Evolutionary conservation across 2,329 filamentous ascomycete species (phyloP).

Genomic region (Periconia sp.): DNA sequence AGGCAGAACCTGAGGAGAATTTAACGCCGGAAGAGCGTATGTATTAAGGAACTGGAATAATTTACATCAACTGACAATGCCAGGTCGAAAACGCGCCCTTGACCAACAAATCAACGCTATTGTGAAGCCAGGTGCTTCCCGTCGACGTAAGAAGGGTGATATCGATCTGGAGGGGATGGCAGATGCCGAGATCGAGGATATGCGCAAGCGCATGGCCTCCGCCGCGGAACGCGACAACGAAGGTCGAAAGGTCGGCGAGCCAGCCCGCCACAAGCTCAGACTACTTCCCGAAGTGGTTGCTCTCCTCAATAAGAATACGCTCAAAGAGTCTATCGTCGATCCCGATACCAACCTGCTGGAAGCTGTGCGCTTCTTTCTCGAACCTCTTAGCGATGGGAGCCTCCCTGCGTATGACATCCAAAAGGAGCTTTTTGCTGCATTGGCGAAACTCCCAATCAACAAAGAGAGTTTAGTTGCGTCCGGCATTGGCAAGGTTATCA

Average conservation of each 20-base stretch:
- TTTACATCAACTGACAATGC: constrained; percentile 14
- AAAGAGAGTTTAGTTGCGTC: constrained; percentile 89
- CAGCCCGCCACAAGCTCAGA: constrained; percentile 89
- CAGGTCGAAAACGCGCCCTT: constrained; percentile 75
- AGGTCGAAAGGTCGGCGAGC: constrained; percentile 75
- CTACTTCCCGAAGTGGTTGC: constrained; percentile 88
- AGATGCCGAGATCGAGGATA: constrained; percentile 83
- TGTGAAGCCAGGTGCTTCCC: constrained; percentile 77
- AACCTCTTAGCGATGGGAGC: constrained; percentile 90
- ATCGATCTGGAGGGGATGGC: constrained; percentile 90
- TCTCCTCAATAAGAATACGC: constrained; percentile 85
- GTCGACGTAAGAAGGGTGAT: constrained; percentile 78
- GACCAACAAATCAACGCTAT: constrained; percentile 87
- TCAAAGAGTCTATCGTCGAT: constrained; percentile 82
- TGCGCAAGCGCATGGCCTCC: constrained; percentile 87
- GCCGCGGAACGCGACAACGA: constrained; percentile 85
- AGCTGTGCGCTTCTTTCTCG: constrained; percentile 94
- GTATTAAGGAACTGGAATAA: constrained; percentile 32
- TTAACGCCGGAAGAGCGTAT: constrained; percentile 80
- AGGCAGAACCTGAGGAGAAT: constrained; percentile 73
- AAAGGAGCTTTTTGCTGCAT: constrained; percentile 83
- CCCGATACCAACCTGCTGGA: constrained; percentile 94
- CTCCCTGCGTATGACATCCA: constrained; percentile 97
- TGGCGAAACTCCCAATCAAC: constrained; percentile 80
- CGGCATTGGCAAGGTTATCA: constrained; percentile 91